Percentiles rank a stretch among this genome's conserved stretches.
Evolutionary conservation across 352 stramenopile genomes (phyloP).

Genomic region (Phytophthora brassicae): DNA sequence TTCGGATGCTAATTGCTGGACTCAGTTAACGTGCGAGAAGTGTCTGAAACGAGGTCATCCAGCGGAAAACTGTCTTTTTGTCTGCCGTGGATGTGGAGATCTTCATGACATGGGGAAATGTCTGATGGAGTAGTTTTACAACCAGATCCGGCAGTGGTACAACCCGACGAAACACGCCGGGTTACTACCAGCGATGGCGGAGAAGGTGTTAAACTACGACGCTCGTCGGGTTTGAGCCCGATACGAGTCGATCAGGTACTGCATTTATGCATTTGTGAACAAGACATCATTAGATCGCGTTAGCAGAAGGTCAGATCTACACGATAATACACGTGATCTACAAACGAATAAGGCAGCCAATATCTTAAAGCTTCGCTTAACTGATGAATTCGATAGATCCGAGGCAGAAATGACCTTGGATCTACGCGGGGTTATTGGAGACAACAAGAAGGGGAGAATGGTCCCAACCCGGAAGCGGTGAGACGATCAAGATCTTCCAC

Average conservation of each 20-base stretch:
- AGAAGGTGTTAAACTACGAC: not conserved
- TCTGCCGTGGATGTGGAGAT: not conserved
- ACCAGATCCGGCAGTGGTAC: not conserved
- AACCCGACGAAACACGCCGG: not conserved
- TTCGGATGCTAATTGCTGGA: not conserved
- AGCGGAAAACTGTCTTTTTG: not conserved
- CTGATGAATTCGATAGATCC: not conserved
- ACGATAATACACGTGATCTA: not conserved
- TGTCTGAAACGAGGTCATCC: not conserved
- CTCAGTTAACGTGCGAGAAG: not conserved
- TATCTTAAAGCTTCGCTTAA: not conserved
- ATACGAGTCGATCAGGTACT: slow-evolving; percentile 5
- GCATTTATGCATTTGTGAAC: slow-evolving; percentile 15
- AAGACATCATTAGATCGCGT: not conserved
- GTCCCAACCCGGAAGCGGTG: not conserved
- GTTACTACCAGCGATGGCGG: not conserved
- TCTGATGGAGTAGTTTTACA: not conserved
- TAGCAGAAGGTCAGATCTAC: not conserved
- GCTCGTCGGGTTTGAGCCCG: not conserved
- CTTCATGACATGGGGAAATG: not conserved
- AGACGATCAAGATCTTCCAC: not conserved
- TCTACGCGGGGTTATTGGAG: slow-evolving; percentile 19
- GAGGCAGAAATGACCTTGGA: not conserved
- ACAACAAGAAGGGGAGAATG: slow-evolving; percentile 2
- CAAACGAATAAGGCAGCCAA: not conserved